Percentiles rank a stretch among this genome's conserved stretches.
phyloP scores from a whole-genome alignment of 345 rosid species.

The Sonneratia caseolaris region DNA sequence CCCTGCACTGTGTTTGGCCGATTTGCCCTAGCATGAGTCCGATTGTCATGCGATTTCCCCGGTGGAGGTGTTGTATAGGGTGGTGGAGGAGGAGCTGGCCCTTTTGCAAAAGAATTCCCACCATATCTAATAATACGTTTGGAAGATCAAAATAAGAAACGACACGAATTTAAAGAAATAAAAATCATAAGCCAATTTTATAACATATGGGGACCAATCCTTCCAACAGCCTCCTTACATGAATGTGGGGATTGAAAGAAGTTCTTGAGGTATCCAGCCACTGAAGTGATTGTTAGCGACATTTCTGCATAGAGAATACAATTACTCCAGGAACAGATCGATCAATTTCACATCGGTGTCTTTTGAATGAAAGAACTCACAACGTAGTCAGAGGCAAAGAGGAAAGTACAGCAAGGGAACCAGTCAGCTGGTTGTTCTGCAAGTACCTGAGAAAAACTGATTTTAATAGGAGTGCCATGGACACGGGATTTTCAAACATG shows the following conservation, averaged over 20 bases:
- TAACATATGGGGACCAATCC: not conserved
- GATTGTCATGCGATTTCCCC: slow-evolving; percentile 35
- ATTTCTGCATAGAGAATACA: slow-evolving; percentile 43
- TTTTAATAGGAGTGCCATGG: slow-evolving; percentile 6
- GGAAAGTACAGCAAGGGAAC: slow-evolving; percentile 57
- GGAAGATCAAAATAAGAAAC: slow-evolving; percentile 13
- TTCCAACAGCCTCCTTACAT: slow-evolving; percentile 39
- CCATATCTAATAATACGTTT: slow-evolving; percentile 58
- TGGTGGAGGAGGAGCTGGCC: slow-evolving; percentile 69
- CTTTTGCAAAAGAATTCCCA: slow-evolving; percentile 79
- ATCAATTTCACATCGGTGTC: not conserved
- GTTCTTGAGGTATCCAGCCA: slow-evolving; percentile 86
- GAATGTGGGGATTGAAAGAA: slow-evolving; percentile 51
- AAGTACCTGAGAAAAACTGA: slow-evolving; percentile 51
- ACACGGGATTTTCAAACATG: slow-evolving; percentile 7
- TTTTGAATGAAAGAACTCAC: slow-evolving; percentile 39
- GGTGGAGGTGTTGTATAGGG: slow-evolving; percentile 52
- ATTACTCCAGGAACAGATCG: slow-evolving; percentile 3
- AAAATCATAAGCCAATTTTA: not conserved
- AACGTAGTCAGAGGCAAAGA: slow-evolving; percentile 59
- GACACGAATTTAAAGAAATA: not conserved
- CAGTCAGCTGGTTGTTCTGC: slow-evolving; percentile 88
- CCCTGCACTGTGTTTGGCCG: slow-evolving; percentile 19
- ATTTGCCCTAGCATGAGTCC: slow-evolving; percentile 35
- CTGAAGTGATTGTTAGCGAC: slow-evolving; percentile 82